phyloP scores from a whole-genome alignment of 257 asterid species.

The Dorcoceras hygrometricum region DNA sequence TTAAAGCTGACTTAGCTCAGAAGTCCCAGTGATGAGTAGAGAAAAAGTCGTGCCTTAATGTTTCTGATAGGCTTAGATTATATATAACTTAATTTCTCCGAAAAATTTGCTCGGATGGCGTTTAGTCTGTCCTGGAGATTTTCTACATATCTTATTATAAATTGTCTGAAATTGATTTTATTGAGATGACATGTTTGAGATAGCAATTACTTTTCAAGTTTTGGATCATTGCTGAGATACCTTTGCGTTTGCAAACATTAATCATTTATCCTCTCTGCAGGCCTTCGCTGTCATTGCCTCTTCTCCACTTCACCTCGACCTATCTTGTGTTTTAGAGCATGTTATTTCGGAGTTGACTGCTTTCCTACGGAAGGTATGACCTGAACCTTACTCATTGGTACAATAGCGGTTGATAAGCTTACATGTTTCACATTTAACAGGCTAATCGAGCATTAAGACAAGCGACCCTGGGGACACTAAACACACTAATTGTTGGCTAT shows the following conservation, averaged over 20 bases:
- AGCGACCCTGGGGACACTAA: slow-evolving; percentile 91
- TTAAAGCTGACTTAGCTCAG: background rate
- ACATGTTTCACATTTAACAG: slow-evolving; percentile 40
- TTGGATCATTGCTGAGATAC: background rate
- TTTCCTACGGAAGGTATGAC: slow-evolving; percentile 77
- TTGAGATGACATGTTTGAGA: slow-evolving; percentile 10
- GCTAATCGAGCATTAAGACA: slow-evolving; percentile 96
- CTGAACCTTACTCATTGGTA: slow-evolving; percentile 19
- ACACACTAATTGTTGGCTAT: slow-evolving; percentile 84
- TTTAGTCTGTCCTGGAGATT: background rate
- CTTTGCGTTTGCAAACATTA: slow-evolving; percentile 6
- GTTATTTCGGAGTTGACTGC: slow-evolving; percentile 94
- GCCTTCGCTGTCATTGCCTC: slow-evolving; percentile 96
- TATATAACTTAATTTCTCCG: slow-evolving; percentile 12
- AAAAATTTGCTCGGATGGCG: background rate
- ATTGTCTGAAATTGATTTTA: slow-evolving; percentile 10
- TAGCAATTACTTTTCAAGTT: background rate
- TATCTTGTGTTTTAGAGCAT: slow-evolving; percentile 81
- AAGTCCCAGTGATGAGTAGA: slow-evolving; percentile 11
- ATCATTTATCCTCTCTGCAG: slow-evolving; percentile 41
- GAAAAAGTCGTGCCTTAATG: background rate
- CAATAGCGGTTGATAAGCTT: slow-evolving; percentile 16
- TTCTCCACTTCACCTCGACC: slow-evolving; percentile 87
- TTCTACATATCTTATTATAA: background rate
- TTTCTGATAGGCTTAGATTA: slow-evolving; percentile 7